Conservation (phyloP, 441 rosid species). For the Jatropha multifida region DNA sequence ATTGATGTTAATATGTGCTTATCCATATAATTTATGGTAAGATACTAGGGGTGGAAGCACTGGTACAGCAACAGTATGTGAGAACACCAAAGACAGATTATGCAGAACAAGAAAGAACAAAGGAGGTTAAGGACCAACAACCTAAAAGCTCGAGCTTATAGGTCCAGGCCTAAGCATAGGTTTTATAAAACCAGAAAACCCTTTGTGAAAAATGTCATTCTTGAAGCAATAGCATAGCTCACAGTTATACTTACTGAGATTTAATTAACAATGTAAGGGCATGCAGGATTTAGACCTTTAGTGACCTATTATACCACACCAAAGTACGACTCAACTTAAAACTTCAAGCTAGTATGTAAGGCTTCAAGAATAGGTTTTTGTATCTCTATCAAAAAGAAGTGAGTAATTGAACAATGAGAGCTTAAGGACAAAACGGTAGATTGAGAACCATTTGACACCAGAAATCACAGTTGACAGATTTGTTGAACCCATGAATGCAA, state of each 20-base stretch:
- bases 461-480: neutral
- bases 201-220: neutral
- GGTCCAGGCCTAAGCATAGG: neutral
- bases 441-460: neutral
- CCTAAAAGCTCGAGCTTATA: neutral
- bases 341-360: neutral
- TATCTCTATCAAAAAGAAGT: neutral
- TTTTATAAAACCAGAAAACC: neutral
- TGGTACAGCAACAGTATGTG: neutral
- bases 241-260: neutral
- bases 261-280: neutral
- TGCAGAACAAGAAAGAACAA: neutral
- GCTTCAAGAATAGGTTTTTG: neutral
- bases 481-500: neutral
- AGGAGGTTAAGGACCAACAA: neutral
- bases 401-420: neutral
- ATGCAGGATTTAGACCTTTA: neutral
- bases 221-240: neutral
- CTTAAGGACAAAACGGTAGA: neutral
- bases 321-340: neutral
- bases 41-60: neutral
- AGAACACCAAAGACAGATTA: neutral
- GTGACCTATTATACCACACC: neutral
- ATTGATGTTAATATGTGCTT: constrained; percentile 8
- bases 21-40: constrained; percentile 8